Percentiles rank a stretch among this genome's conserved stretches.
phyloP scores from a whole-genome alignment of 352 stramenopile species.

The Globisporangium lucens region DNA sequence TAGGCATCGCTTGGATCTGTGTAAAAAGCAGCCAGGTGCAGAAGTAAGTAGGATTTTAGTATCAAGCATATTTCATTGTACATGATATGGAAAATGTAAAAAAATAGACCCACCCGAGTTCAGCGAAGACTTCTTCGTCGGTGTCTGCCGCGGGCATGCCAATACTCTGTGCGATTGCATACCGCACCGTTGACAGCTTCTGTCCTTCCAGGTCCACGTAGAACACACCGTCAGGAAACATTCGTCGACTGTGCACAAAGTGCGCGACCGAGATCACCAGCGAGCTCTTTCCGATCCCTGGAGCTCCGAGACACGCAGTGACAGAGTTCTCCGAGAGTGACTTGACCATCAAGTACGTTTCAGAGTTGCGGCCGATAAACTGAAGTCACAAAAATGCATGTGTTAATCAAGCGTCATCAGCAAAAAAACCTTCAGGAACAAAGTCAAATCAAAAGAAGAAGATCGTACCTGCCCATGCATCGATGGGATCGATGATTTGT shows the following conservation, averaged over 20 bases:
- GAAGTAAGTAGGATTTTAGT: neutral
- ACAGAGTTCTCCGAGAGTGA: constrained; percentile 72
- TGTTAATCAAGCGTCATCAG: neutral
- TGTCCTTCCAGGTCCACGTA: constrained; percentile 84
- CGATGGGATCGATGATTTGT: constrained; percentile 68
- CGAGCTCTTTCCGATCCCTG: constrained; percentile 80
- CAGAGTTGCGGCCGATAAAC: constrained; percentile 78
- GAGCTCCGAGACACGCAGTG: constrained; percentile 66
- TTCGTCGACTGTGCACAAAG: constrained; percentile 72
- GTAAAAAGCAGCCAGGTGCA: neutral
- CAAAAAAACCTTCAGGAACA: neutral
- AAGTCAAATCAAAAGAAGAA: neutral
- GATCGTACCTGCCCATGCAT: constrained; percentile 66
- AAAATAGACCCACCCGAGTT: constrained; percentile 38
- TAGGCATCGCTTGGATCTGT: constrained; percentile 59
- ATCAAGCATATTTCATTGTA: neutral
- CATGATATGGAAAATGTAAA: neutral
- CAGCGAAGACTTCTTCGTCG: constrained; percentile 76
- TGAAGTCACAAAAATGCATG: constrained; percentile 10
- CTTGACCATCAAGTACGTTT: constrained; percentile 78
- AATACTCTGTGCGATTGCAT: constrained; percentile 79
- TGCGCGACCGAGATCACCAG: constrained; percentile 79
- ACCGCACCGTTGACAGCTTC: constrained; percentile 74
- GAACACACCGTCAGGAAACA: constrained; percentile 78
- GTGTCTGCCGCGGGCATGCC: constrained; percentile 69